Base-by-base conservation (phyloP, 805 yeast genomes). In the Candida rishiriensis region DNA sequence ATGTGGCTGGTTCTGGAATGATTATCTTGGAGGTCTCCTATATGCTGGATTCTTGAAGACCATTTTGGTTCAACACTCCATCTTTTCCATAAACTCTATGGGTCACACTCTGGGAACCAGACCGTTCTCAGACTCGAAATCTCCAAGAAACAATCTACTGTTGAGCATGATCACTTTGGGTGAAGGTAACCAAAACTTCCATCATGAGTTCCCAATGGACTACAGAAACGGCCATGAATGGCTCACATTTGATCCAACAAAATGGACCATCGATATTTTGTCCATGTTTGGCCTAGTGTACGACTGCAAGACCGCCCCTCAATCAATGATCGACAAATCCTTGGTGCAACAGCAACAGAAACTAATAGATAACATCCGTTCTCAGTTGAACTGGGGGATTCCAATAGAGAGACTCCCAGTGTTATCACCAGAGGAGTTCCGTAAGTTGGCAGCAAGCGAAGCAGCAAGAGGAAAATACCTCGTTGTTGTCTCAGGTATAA, bases 151-250 rank as follows among this genome's bases (percentile, higher is more conserved):
- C 71, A 88, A 73, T 59, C 79, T 81, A 14, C 61, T 78, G 39
- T 75, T 81, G 21, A 81, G 81, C 17, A 59, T 79, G 13, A 70
- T 87, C 13, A 84, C 96, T 0, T 81, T 85, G 59, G 98, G 98
- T 11, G 97, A 90, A 66, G 91, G 95, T 5, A 81, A 81, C 65
- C 95, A 88, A 64, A 90, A 89, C 67, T 91, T 85, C 69, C 98
- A 90, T 68, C 97, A 91, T 68, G 96, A 88, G 67, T 90, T 90
- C 65, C 96, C 97, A 6, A 81, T 85, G 51, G 97, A 90, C 65
- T 89, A 84, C 67, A 74, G 97, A 49, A 81, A 81, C 52, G 87
- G 89, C 6, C 68, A 78, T 44, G 76, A 79, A 49, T 73, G 82
- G 76, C 81, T 80, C 64, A 83, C 84, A 38, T 84, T 79, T 64